Conservation (phyloP, 2,329 filamentous ascomycete species). For the Neopestalotiopsis sp. region DNA sequence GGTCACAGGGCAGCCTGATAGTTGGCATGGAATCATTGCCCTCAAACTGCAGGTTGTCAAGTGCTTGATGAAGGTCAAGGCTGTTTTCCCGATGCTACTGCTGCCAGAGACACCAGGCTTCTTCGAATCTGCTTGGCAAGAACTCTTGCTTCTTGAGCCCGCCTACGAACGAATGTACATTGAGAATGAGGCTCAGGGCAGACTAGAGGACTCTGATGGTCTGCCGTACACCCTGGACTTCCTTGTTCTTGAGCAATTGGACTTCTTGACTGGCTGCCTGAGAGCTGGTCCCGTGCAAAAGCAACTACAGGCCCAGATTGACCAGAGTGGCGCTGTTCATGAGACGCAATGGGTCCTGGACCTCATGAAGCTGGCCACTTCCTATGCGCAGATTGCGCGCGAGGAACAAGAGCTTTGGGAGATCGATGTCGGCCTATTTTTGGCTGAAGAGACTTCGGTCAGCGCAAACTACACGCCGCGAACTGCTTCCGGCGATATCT, state of each 20-base stretch:
- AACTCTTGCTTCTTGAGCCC: constrained; percentile 75
- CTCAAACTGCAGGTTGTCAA: constrained; percentile 95
- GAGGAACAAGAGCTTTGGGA: constrained; percentile 97
- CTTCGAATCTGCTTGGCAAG: constrained; percentile 89
- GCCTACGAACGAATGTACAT: constrained; percentile 87
- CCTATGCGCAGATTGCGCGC: constrained; percentile 86
- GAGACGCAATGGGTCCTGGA: constrained; percentile 83
- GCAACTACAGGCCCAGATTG: constrained; percentile 20
- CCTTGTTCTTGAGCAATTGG: constrained; percentile 89
- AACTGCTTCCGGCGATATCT: constrained; percentile 87
- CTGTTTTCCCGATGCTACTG: constrained; percentile 81
- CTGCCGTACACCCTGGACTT: constrained; percentile 96
- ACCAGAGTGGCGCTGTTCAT: constrained; percentile 60
- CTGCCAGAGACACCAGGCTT: constrained; percentile 81
- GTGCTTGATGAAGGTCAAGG: constrained; percentile 87
- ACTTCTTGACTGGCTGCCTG: constrained; percentile 91
- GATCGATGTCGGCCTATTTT: constrained; percentile 92
- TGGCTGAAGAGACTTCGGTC: constrained; percentile 93
- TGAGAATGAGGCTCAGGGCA: constrained; percentile 81
- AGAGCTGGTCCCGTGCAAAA: constrained; percentile 67
- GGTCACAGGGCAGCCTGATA: constrained; percentile 60
- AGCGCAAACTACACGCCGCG: constrained; percentile 96
- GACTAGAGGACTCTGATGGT: constrained; percentile 86
- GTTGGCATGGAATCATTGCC: constrained; percentile 82
- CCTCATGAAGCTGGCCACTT: constrained; percentile 83